Evolutionary conservation across 257 asterid genomes (phyloP).

Genomic region (Apocynum venetum): DNA sequence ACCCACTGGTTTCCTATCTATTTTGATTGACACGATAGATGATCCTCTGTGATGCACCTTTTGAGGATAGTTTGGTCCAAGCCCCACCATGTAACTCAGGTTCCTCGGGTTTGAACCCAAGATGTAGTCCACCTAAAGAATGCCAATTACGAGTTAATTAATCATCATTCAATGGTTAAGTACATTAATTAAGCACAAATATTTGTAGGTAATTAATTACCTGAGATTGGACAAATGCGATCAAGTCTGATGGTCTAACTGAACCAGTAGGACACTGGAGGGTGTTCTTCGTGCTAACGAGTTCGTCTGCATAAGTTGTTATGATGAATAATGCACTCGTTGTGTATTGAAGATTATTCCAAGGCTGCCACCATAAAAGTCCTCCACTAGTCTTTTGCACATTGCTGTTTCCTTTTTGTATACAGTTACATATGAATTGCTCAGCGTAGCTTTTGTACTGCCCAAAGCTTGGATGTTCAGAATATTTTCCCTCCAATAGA

Average conservation of each 20-base stretch:
- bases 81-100: constrained; percentile 71
- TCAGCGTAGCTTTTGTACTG: constrained; percentile 31
- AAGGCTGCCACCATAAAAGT: constrained; percentile 39
- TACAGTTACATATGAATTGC: constrained; percentile 49
- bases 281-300: constrained; percentile 15
- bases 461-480: constrained; percentile 21
- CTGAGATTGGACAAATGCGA: constrained; percentile 39
- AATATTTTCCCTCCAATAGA: constrained; percentile 23
- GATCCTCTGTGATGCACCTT: constrained; percentile 58
- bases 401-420: constrained; percentile 42
- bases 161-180: neutral
- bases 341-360: constrained; percentile 59
- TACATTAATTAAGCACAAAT: too few relatives aligned
- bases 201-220: constrained; percentile 14
- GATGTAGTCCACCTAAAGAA: constrained; percentile 48
- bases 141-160: too few relatives aligned
- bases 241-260: constrained; percentile 24
- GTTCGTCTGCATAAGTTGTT: constrained; percentile 37
- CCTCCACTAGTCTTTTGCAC: constrained; percentile 33
- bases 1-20: constrained; percentile 18
- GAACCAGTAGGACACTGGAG: constrained; percentile 34
- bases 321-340: constrained; percentile 38
- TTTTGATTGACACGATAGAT: constrained; percentile 53
- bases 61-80: constrained; percentile 49
- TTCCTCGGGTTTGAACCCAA: constrained; percentile 47